A percentile compares a stretch with the other conserved stretches of the same genome.
phyloP scores from a whole-genome alignment of 1,139 yeast species.

The Pichia sp. region DNA sequence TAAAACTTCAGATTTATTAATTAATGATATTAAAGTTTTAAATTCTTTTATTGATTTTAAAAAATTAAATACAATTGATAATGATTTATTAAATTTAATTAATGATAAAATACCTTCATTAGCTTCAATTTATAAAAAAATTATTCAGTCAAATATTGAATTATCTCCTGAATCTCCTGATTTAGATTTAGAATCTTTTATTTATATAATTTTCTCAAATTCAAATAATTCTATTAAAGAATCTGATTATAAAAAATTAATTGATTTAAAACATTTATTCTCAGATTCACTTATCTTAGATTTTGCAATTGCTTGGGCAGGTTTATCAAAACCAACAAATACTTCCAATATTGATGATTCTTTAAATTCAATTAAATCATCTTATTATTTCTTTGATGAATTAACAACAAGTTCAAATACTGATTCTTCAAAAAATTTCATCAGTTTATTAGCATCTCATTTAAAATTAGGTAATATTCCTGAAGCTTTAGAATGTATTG shows the following conservation, averaged over 20 bases:
- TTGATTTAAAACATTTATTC: conserved; percentile 11
- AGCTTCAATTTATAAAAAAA: conserved; percentile 10
- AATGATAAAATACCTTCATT: conserved; percentile 9
- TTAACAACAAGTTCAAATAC: conserved; percentile 24
- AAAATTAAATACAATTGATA: conserved; percentile 1
- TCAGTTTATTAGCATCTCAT: conserved; percentile 34
- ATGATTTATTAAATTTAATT: conserved; percentile 10
- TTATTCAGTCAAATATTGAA: conserved; percentile 1
- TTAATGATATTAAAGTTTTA: conserved; percentile 10
- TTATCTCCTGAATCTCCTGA: conserved; percentile 8
- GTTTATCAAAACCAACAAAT: conserved; percentile 5
- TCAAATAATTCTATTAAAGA: conserved; percentile 4
- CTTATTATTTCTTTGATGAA: conserved; percentile 29
- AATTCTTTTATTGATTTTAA: conserved; percentile 9
- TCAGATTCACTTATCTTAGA: conserved; percentile 26
- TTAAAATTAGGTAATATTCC: conserved; percentile 37
- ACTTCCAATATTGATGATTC: conserved; percentile 9
- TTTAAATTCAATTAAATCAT: conserved; percentile 19
- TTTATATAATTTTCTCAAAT: conserved; percentile 5
- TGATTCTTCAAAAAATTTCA: conserved; percentile 30
- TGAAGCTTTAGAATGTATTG: conserved; percentile 36
- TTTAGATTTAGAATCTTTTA: conserved; percentile 13
- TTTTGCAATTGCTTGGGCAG: conserved; percentile 27
- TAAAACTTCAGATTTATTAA: conserved; percentile 9
- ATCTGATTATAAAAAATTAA: conserved; percentile 3